Evolutionary conservation across 257 asterid species (phyloP).

Genomic region (Nicotiana otophora): DNA sequence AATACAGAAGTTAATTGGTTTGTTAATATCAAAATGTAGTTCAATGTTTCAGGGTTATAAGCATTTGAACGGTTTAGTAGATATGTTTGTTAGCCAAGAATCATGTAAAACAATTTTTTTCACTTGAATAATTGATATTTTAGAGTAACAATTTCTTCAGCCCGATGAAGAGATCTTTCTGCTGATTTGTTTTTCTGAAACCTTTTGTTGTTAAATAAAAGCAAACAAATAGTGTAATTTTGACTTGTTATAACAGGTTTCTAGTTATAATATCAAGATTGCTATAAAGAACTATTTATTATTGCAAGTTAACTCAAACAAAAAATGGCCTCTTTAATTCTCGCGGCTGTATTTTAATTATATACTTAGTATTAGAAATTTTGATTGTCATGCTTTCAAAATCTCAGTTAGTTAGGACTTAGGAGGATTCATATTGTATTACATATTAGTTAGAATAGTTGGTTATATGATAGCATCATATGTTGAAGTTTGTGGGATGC

Average conservation of each 20-base stretch:
- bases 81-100: neutral
- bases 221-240: too few species aligned
- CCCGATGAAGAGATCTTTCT: too few species aligned
- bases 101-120: neutral
- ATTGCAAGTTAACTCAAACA: too few species aligned
- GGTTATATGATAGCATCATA: slow-evolving; percentile 1
- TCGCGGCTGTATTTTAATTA: neutral
- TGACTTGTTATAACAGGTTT: too few species aligned
- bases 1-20: neutral
- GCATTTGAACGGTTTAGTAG: neutral
- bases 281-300: too few species aligned
- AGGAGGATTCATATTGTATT: neutral
- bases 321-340: neutral
- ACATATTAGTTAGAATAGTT: slow-evolving; percentile 4
- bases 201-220: too few species aligned
- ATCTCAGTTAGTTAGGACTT: neutral
- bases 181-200: too few species aligned
- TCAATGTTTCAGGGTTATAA: neutral
- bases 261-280: too few species aligned
- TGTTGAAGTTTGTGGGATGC: slow-evolving; percentile 8
- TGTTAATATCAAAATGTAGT: neutral
- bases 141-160: neutral
- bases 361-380: neutral
- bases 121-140: neutral
- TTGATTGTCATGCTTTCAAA: neutral